These are phyloP conservation scores for Elsinoe australis DNA, from an alignment of 2,329 filamentous ascomycete genomes.

Conservation along the genomic window DNA sequence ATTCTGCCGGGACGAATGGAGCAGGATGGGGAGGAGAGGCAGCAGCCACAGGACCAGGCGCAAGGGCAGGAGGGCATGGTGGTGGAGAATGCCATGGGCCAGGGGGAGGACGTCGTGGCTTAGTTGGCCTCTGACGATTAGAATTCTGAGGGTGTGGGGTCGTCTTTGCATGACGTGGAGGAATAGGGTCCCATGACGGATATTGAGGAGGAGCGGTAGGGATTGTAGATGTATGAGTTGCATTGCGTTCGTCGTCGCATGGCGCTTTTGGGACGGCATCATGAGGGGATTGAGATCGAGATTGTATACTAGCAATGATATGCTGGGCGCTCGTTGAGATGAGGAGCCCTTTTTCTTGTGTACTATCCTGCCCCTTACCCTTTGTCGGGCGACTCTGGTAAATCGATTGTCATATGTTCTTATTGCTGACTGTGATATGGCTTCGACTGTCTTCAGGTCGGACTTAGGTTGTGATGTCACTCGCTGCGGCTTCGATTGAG, in stretches of 20 bases:
- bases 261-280: too few species aligned
- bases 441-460: too few species aligned
- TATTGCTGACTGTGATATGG: too few species aligned
- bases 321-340: neutral
- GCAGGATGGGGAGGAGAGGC: conserved; percentile 10
- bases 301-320: conserved; percentile 2
- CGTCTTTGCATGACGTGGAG: neutral
- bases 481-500: too few species aligned
- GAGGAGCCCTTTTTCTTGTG: neutral
- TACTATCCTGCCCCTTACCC: too few species aligned
- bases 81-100: conserved; percentile 8
- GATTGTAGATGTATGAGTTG: conserved; percentile 9
- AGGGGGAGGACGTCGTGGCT: conserved; percentile 14
- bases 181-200: too few species aligned
- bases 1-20: conserved; percentile 27
- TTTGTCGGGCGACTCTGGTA: too few species aligned
- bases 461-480: too few species aligned
- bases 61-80: neutral
- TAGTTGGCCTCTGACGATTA: conserved; percentile 1
- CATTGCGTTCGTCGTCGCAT: conserved; percentile 1
- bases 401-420: too few species aligned
- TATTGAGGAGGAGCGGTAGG: too few species aligned
- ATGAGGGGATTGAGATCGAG: too few species aligned
- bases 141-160: neutral
- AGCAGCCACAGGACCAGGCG: conserved; percentile 4